phyloP scores from a whole-genome alignment of 1,284 basidiomycete genomes.

The Fomitopsis betulina region DNA sequence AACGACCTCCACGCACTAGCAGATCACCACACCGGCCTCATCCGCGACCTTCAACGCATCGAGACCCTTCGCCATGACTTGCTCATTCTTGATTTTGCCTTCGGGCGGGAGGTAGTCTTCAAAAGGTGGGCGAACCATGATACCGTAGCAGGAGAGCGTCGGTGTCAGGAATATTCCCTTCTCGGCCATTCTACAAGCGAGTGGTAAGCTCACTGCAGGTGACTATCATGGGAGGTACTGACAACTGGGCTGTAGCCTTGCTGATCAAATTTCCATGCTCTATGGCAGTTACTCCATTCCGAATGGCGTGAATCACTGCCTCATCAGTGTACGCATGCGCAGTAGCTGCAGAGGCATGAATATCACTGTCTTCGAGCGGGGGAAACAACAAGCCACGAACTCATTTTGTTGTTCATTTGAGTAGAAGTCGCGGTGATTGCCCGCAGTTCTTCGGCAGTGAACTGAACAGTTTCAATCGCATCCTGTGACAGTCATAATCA shows the following conservation, averaged over 20 bases:
- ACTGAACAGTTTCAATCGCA: conserved; percentile 43
- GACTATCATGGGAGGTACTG: not conserved
- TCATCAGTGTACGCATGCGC: conserved; percentile 37
- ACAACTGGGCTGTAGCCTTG: conserved; percentile 24
- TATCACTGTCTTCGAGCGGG: not conserved
- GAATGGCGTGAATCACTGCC: conserved; percentile 35
- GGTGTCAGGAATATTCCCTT: conserved; percentile 39
- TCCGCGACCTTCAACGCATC: conserved; percentile 33
- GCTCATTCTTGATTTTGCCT: conserved; percentile 36
- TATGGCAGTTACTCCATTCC: conserved; percentile 37
- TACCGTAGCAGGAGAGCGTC: conserved; percentile 40
- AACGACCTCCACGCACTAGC: conserved; percentile 25
- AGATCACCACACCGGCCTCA: conserved; percentile 32
- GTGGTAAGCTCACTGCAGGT: not conserved
- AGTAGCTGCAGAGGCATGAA: conserved; percentile 21
- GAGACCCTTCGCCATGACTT: conserved; percentile 38
- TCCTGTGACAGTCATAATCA: conserved; percentile 20
- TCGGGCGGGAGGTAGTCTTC: conserved; percentile 36
- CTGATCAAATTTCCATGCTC: conserved; percentile 42
- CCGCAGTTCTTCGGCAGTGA: conserved; percentile 38
- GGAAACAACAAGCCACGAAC: conserved; percentile 14
- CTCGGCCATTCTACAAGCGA: conserved; percentile 28
- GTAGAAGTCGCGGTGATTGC: conserved; percentile 41
- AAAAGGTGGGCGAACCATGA: conserved; percentile 40
- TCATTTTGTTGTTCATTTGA: conserved; percentile 37